Evolutionary conservation across 805 yeast genomes (phyloP), one percentile per base, ranked within the genome.

Genomic region (Alloascoidea africana): DNA sequence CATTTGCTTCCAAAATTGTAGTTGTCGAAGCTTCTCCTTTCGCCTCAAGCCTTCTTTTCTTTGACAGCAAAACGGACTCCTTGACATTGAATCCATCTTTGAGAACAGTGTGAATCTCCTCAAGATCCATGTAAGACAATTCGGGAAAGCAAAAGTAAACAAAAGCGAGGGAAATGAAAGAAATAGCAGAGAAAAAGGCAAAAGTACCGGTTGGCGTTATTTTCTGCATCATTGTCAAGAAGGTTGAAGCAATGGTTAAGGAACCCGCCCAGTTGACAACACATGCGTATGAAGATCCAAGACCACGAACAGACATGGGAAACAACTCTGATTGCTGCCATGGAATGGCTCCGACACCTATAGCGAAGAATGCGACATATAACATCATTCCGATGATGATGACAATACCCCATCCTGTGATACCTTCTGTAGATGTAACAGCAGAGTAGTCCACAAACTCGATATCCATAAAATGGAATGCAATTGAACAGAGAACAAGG

Each of bases 291-390:
- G 86, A 77, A 13, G 79, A 74, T 42, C 94, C 94, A 37, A 79
- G 65, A 46, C 89, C 84, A 58, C 94, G 68, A 34, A 82, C 87
- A 42, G 72, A 70, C 57, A 80, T 87, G 16, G 89, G 83, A 60
- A 82, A 82, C 44, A 81, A 58, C 56, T 82, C 94, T 44, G 82
- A 79, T 50, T 84, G 93, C 50, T 82, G 86, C 94, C 94, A 82
- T 44, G 94, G 91, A 40, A 78, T 81, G 54, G 82, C 81, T 61
- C 94, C 94, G 45, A 81, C 76, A 50, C 93, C 93, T 48, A 78
- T 61, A 37, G 91, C 86, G 52, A 80, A 82, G 36, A 76, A 69
- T 2, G 86, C 91, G 35, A 81, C 89, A 50, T 63, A 82, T 17
- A 68, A 53, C 38, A 82, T 79, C 80, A 82, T 80, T 37, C 77